phyloP scores from a whole-genome alignment of 257 asterid genomes.

The Solanum sparsipilum region DNA sequence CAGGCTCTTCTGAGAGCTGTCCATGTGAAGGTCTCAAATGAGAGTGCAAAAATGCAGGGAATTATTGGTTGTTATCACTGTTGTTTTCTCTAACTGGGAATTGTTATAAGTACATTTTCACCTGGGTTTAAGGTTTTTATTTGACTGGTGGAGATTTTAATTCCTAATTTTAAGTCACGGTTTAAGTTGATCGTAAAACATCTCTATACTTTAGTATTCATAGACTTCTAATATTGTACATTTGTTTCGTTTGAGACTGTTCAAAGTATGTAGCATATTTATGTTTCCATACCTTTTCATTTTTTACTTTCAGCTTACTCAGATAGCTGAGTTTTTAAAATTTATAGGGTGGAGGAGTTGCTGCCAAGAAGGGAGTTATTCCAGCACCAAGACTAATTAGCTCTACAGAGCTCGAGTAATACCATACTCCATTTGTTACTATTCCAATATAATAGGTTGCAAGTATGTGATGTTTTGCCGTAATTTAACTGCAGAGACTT shows the following conservation, averaged over 20 bases:
- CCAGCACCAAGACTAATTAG: slow-evolving; percentile 91
- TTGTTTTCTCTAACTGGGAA: not conserved
- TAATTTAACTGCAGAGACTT: slow-evolving; percentile 50
- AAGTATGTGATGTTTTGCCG: slow-evolving; percentile 5
- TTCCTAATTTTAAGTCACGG: not conserved
- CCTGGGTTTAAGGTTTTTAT: not conserved
- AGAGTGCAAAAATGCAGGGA: not conserved
- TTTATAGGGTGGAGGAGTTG: slow-evolving; percentile 80
- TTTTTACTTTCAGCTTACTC: not conserved
- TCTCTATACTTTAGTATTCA: not conserved
- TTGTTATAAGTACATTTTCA: not conserved
- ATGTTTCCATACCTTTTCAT: not conserved
- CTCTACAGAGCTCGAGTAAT: slow-evolving; percentile 89
- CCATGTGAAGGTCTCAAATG: not conserved
- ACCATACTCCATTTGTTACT: slow-evolving; percentile 4
- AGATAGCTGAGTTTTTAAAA: not conserved
- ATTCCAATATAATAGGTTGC: not conserved
- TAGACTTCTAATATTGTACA: not conserved
- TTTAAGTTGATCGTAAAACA: not conserved
- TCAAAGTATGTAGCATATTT: not conserved
- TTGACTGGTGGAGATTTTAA: not conserved
- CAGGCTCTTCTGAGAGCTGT: not conserved
- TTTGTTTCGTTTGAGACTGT: not conserved
- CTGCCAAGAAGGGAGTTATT: slow-evolving; percentile 43
- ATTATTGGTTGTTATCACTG: not conserved